phyloP scores from a whole-genome alignment of 1,284 basidiomycete genomes.

The Caloboletus inedulis region DNA sequence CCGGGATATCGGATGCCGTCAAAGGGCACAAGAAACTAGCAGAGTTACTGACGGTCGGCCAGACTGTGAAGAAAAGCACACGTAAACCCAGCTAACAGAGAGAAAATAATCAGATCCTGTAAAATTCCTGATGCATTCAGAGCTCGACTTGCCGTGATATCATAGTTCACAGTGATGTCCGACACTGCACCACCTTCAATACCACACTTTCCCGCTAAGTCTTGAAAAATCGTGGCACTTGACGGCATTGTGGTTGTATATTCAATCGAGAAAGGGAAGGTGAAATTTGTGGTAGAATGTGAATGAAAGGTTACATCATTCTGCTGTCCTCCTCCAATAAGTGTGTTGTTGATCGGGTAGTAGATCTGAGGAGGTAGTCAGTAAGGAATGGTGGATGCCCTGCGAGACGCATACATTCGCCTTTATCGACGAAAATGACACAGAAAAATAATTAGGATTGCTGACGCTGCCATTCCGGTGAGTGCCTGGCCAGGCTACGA shows the following conservation, averaged over 20 bases:
- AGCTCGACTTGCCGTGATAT: conserved; percentile 49
- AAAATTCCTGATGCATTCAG: not conserved
- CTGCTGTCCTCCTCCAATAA: conserved; percentile 61
- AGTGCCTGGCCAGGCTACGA: conserved; percentile 7
- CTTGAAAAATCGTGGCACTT: conserved; percentile 55
- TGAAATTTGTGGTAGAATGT: conserved; percentile 68
- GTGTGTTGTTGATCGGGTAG: conserved; percentile 71
- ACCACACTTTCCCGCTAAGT: conserved; percentile 71
- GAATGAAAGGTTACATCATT: conserved; percentile 63
- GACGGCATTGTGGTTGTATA: conserved; percentile 68
- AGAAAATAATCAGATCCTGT: conserved; percentile 10
- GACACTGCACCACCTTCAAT: conserved; percentile 41
- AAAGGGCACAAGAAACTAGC: conserved; percentile 72
- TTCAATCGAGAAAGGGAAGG: conserved; percentile 76
- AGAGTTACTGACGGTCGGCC: conserved; percentile 64
- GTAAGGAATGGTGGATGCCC: not conserved
- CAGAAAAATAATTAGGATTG: conserved; percentile 86
- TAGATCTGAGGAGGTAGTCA: conserved; percentile 46
- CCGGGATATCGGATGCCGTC: conserved; percentile 29
- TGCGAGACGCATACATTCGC: conserved; percentile 47
- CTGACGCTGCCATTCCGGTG: conserved; percentile 50
- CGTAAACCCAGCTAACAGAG: conserved; percentile 53
- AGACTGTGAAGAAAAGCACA: conserved; percentile 65
- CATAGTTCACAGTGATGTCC: conserved; percentile 68
- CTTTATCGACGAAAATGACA: conserved; percentile 66